Evolutionary conservation across 2,329 filamentous ascomycete genomes (phyloP).

Genomic region (Xylaria sp.): DNA sequence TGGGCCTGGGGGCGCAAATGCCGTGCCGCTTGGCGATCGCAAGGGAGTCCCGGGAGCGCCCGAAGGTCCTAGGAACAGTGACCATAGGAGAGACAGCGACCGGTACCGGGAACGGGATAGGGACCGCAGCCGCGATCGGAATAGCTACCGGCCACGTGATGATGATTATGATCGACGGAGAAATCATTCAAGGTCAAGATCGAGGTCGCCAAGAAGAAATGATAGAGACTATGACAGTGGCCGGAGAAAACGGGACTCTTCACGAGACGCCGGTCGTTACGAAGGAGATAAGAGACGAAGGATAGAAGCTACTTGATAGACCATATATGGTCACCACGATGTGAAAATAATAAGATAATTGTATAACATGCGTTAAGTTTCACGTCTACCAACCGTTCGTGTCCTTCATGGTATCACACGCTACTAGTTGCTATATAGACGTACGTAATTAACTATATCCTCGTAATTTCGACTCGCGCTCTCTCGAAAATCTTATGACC

Average conservation of each 20-base stretch:
- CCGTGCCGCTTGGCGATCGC: constrained; percentile 69
- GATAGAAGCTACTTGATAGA: constrained; percentile 52
- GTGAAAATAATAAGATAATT: constrained; percentile 24
- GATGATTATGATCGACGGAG: constrained; percentile 43
- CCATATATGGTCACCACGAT: constrained; percentile 19
- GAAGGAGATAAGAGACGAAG: constrained; percentile 65
- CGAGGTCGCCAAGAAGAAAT: constrained; percentile 56
- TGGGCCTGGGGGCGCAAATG: constrained; percentile 68
- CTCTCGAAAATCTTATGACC: constrained; percentile 81
- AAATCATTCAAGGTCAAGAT: constrained; percentile 55
- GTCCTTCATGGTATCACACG: not conserved
- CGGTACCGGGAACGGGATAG: constrained; percentile 34
- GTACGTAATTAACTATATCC: constrained; percentile 59
- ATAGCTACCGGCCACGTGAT: constrained; percentile 41
- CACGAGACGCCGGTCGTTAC: constrained; percentile 59
- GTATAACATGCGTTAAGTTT: constrained; percentile 25
- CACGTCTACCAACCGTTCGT: not conserved
- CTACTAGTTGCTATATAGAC: not conserved
- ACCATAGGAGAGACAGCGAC: constrained; percentile 36
- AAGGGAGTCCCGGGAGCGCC: constrained; percentile 45
- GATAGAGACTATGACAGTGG: constrained; percentile 52
- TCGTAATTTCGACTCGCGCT: constrained; percentile 84
- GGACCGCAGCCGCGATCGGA: constrained; percentile 40
- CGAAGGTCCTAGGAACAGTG: constrained; percentile 49
- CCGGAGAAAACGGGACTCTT: constrained; percentile 63